phyloP scores from a whole-genome alignment of 176 grass and related monocot species.

The Eragrostis nindensis region DNA sequence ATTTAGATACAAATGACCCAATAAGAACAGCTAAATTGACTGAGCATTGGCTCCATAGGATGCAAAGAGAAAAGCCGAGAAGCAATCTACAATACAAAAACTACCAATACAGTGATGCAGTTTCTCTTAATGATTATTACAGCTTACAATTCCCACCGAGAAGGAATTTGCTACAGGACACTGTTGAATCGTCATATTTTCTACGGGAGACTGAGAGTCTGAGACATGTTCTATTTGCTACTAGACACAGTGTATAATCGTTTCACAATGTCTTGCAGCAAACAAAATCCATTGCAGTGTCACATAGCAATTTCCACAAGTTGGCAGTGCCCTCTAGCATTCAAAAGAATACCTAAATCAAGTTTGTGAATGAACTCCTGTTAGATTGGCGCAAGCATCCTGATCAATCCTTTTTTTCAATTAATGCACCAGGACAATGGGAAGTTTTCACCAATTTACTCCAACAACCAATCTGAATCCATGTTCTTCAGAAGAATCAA shows the following conservation, averaged over 20 bases:
- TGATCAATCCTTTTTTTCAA: slow-evolving; percentile 3
- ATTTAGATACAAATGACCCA: slow-evolving; percentile 26
- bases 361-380: neutral
- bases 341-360: neutral
- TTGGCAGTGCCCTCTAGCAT: too few species aligned
- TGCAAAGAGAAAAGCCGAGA: neutral
- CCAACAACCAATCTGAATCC: neutral
- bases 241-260: too few species aligned
- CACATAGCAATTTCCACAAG: too few species aligned
- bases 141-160: neutral
- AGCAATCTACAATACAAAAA: slow-evolving; percentile 13
- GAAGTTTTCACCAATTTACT: neutral
- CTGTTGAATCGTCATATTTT: too few species aligned
- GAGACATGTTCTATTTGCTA: too few species aligned
- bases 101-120: neutral
- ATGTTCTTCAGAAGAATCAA: neutral
- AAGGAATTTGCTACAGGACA: too few species aligned
- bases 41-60: neutral
- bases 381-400: neutral
- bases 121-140: slow-evolving; percentile 12
- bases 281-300: too few species aligned
- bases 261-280: too few species aligned
- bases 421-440: neutral
- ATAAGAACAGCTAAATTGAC: slow-evolving; percentile 12
- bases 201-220: too few species aligned